Evolutionary conservation across 495 filamentous ascomycete genomes (phyloP).

Genomic region (Lepraria neglecta): DNA sequence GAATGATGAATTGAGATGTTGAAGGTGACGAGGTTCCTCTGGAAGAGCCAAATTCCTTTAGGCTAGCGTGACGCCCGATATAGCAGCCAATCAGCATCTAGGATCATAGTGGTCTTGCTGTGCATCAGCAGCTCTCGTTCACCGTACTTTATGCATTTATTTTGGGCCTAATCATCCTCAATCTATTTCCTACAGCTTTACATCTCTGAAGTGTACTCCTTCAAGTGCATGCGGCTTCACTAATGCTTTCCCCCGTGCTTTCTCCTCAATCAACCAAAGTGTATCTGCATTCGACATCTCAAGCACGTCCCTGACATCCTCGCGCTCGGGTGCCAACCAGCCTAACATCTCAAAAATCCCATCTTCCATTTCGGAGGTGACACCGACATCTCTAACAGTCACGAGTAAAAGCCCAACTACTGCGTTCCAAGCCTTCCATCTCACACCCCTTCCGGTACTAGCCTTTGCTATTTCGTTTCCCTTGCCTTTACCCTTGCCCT

Average conservation of each 20-base stretch:
- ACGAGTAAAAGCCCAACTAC: constrained; percentile 47
- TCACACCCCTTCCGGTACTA: constrained; percentile 23
- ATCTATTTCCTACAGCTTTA: constrained; percentile 23
- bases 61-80: neutral
- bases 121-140: neutral
- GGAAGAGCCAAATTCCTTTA: neutral
- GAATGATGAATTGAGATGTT: neutral
- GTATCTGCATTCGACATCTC: constrained; percentile 60
- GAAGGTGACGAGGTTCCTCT: constrained; percentile 4
- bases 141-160: too few species aligned
- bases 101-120: neutral
- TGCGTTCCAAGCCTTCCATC: constrained; percentile 53
- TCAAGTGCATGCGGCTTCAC: constrained; percentile 36
- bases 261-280: constrained; percentile 56
- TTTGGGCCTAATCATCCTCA: too few species aligned
- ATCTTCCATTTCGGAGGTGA: constrained; percentile 61
- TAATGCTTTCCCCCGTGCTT: constrained; percentile 30
- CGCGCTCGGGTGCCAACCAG: constrained; percentile 41
- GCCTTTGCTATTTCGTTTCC: constrained; percentile 11
- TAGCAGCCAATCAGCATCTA: constrained; percentile 8
- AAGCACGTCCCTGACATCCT: constrained; percentile 48
- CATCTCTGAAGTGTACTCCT: constrained; percentile 36
- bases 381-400: constrained; percentile 49
- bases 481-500: constrained; percentile 32
- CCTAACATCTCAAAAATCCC: constrained; percentile 56